phyloP scores from a whole-genome alignment of 2,329 filamentous ascomycete species.

The Trichoderma sp. region DNA sequence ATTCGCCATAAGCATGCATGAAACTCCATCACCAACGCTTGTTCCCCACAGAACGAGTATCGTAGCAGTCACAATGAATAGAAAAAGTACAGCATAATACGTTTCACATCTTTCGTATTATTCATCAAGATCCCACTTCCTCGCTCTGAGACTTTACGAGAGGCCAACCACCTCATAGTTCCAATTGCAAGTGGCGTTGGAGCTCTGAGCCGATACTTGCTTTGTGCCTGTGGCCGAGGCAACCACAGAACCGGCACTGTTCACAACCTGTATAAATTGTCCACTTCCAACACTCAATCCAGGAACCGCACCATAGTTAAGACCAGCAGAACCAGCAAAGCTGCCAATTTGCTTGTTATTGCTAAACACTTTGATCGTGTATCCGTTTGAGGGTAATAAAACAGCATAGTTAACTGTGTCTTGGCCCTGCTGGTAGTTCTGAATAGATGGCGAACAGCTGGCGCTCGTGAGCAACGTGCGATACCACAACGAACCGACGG shows the following conservation, averaged over 20 bases:
- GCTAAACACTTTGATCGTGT: background rate
- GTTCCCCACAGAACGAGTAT: background rate
- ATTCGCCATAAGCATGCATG: background rate
- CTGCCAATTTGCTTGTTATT: background rate
- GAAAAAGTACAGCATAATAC: background rate
- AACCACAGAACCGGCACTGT: background rate
- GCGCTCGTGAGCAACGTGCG: background rate
- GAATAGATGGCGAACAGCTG: slow-evolving; percentile 1
- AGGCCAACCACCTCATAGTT: slow-evolving; percentile 10
- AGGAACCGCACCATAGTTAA: slow-evolving; percentile 7
- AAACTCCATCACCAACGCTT: background rate
- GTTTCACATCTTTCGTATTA: background rate
- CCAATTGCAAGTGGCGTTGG: slow-evolving; percentile 8
- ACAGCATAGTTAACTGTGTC: slow-evolving; percentile 8
- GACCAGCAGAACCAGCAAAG: background rate
- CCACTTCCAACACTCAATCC: background rate
- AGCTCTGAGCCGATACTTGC: background rate
- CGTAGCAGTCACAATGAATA: background rate
- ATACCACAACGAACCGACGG: slow-evolving; percentile 9
- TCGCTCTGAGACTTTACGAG: background rate
- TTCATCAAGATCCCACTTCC: background rate
- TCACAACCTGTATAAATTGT: slow-evolving; percentile 10
- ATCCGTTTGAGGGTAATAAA: background rate
- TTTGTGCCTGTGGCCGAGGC: slow-evolving; percentile 13
- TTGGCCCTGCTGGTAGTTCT: slow-evolving; percentile 8